Evolutionary conservation across 2,329 filamentous ascomycete species (phyloP).

Genomic region (Plectosphaerella cucumerina): DNA sequence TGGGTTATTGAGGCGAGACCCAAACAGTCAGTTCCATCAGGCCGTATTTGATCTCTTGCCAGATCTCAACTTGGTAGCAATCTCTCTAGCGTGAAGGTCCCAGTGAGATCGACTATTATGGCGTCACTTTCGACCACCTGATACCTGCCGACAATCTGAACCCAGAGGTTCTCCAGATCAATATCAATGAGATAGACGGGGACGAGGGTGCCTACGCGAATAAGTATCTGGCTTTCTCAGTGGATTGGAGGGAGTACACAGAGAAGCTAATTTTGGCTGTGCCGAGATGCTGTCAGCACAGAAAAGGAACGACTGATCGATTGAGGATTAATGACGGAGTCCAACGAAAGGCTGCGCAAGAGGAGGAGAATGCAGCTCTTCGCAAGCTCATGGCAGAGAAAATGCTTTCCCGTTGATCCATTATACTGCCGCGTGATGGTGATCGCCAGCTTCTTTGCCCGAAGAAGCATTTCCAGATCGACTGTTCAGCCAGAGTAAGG

Average conservation of each 20-base stretch:
- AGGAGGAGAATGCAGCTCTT: background rate
- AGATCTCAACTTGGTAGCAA: too few relatives aligned
- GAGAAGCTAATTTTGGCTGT: slow-evolving; percentile 34
- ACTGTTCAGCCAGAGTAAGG: too few relatives aligned
- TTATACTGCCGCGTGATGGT: too few relatives aligned
- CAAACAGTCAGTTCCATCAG: background rate
- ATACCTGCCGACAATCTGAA: slow-evolving; percentile 27
- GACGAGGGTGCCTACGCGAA: slow-evolving; percentile 27
- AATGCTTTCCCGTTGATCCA: too few relatives aligned
- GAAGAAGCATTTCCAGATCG: too few relatives aligned
- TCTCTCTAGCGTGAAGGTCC: too few relatives aligned
- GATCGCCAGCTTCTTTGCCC: too few relatives aligned
- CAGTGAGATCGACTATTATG: slow-evolving; percentile 25
- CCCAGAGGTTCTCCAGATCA: slow-evolving; percentile 37
- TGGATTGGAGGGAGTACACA: slow-evolving; percentile 29
- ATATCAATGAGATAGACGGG: slow-evolving; percentile 34
- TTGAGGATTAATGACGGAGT: slow-evolving; percentile 22
- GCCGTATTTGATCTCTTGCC: background rate
- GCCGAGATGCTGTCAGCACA: slow-evolving; percentile 33
- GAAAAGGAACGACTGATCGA: slow-evolving; percentile 27
- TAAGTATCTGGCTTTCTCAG: slow-evolving; percentile 22
- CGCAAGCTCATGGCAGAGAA: too few relatives aligned
- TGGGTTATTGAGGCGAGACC: background rate
- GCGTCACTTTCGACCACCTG: slow-evolving; percentile 36
- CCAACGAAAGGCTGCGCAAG: background rate